Percentiles rank a stretch among this genome's conserved stretches.
These are phyloP conservation scores for Lanmaoa rubissima DNA, from an alignment of 768 basidiomycete species.

Conservation along the genomic window DNA sequence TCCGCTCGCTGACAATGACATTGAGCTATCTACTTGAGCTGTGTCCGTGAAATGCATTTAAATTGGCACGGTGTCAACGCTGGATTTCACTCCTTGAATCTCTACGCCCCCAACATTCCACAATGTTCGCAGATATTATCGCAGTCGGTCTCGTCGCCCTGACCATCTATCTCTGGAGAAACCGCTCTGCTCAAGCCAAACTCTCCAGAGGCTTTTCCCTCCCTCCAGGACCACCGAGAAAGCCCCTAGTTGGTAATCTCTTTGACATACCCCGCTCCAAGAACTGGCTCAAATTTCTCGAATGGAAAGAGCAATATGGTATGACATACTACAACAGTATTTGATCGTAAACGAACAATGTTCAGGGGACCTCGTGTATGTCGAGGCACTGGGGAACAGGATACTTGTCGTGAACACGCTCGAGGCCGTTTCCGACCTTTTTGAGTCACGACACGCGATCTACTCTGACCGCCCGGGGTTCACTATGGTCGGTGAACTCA, in stretches of 20 bases:
- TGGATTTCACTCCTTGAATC: too few relatives aligned
- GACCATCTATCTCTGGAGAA: conserved; percentile 3
- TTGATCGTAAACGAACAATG: background rate
- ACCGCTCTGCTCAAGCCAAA: background rate
- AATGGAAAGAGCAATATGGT: conserved; percentile 12
- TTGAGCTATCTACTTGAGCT: too few relatives aligned
- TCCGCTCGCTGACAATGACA: too few relatives aligned
- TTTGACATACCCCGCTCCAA: conserved; percentile 7
- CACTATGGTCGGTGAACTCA: conserved; percentile 38
- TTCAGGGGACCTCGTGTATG: conserved; percentile 31
- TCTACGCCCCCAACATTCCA: too few relatives aligned
- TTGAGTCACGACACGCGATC: conserved; percentile 26
- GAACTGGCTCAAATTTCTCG: conserved; percentile 8
- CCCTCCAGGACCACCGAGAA: conserved; percentile 6
- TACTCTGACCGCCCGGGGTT: conserved; percentile 36
- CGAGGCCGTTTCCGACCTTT: conserved; percentile 26
- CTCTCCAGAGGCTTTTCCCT: conserved; percentile 7
- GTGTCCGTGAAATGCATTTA: too few relatives aligned
- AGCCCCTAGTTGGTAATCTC: conserved; percentile 2
- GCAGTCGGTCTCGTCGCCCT: background rate
- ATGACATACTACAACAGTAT: background rate
- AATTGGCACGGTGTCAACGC: too few relatives aligned
- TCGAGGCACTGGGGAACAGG: conserved; percentile 26
- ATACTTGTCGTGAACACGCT: conserved; percentile 32
- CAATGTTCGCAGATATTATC: background rate